Percentiles rank a stretch among this genome's conserved stretches.
Conservation (phyloP, 2,329 filamentous ascomycete species). For the Colletotrichum higginsianum region DNA sequence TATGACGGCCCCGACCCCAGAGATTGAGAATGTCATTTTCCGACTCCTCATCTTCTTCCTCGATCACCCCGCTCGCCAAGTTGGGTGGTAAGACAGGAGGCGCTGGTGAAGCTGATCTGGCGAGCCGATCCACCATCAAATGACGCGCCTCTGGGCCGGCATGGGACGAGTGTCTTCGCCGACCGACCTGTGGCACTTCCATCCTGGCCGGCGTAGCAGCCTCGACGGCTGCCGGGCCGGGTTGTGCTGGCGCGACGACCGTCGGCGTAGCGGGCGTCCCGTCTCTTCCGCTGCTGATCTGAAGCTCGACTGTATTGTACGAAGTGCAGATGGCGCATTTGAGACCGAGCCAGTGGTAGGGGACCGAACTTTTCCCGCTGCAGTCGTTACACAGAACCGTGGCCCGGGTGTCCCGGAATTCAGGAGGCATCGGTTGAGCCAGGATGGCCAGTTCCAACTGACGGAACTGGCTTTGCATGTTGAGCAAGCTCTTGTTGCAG, state of each 20-base stretch:
- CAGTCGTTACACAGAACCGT: conserved; percentile 96
- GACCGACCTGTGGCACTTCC: conserved; percentile 21
- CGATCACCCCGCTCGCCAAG: conserved; percentile 49
- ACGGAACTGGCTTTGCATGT: conserved; percentile 96
- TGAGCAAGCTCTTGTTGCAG: conserved; percentile 95
- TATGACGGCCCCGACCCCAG: conserved; percentile 65
- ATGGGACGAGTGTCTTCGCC: conserved; percentile 58
- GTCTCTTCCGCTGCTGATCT: conserved; percentile 65
- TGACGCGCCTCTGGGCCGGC: conserved; percentile 51
- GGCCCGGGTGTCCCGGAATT: conserved; percentile 84
- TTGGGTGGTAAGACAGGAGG: conserved; percentile 26
- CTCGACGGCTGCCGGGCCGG: background rate
- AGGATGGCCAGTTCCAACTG: conserved; percentile 91
- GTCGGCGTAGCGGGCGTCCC: conserved; percentile 4
- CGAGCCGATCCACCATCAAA: conserved; percentile 57
- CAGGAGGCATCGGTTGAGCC: conserved; percentile 90
- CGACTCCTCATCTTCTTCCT: conserved; percentile 55
- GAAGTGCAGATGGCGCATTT: conserved; percentile 85
- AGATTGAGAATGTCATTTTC: conserved; percentile 65
- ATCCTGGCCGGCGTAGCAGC: background rate
- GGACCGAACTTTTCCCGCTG: conserved; percentile 85
- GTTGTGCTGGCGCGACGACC: background rate
- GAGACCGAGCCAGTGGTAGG: conserved; percentile 94
- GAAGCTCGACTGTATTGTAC: conserved; percentile 78
- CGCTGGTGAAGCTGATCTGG: conserved; percentile 44